Base-by-base conservation (phyloP, 2,329 filamentous ascomycete genomes). In the Aspergillus texensis region DNA sequence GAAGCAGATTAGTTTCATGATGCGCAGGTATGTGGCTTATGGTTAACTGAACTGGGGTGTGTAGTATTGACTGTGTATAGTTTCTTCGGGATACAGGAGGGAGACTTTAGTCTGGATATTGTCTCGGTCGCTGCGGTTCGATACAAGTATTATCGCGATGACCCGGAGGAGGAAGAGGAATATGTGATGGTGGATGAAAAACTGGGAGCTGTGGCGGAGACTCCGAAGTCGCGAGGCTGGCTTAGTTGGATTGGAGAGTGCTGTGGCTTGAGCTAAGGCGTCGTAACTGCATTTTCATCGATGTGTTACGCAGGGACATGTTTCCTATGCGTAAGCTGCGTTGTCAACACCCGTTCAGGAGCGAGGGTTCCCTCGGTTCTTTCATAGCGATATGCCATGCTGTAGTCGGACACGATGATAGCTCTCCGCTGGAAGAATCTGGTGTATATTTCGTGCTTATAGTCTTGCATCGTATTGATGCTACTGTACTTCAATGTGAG, bases 71-170 rank as follows among this genome's bases (percentile, higher is more conserved):
- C 66, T 19, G 34, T 3, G n/a, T 52, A 11, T 68, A 92, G 91
- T 76, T 93, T 92, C 80, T 94, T 94, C 68, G 91, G 89, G 10
- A 78, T 84, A 0, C 91, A 94, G 75, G 81, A 91, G 65, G 91
- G 91, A 3, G 81, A 87, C 4, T 93, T 93, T 68, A 82, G 80
- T 3, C 73, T 91, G 5, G 79, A 82, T 1, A 76, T 91, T 62
- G 76, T 75, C 34, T 86, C 85, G 1, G 85, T 90, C 62, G 81
- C 83, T 14, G 86, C 84, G 10, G 71, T 81, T 21, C 61, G 67
- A 21, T 24, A 10, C 4, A 55, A 26, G 32, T 21, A 28, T n/a
- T 55, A 39, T 11, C 52, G 52, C 9, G 52, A 55, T 39, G n/a
- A 55, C 6, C 52, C 32, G 11, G 52, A 55, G 34, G 52, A 55